Evolutionary conservation across 768 basidiomycete species (phyloP).

Genomic region (Collybia nuda): DNA sequence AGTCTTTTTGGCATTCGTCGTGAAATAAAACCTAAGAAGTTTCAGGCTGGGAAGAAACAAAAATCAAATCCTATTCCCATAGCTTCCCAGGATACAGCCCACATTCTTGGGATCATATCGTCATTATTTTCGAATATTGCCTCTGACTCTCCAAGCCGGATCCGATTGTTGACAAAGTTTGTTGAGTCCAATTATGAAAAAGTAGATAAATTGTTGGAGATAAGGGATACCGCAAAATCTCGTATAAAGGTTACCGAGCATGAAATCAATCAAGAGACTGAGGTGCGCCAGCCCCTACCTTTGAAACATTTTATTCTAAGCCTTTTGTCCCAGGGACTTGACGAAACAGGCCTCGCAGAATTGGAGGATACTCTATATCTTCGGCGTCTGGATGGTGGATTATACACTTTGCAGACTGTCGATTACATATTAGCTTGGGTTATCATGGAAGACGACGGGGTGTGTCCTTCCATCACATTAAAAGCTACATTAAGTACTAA

Average conservation of each 20-base stretch:
- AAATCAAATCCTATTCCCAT: slow-evolving; percentile 45
- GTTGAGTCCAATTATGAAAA: slow-evolving; percentile 94
- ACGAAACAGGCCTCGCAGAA: slow-evolving; percentile 58
- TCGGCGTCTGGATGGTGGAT: slow-evolving; percentile 81
- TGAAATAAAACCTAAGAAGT: slow-evolving; percentile 10
- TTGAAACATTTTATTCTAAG: neutral
- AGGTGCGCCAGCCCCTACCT: slow-evolving; percentile 38
- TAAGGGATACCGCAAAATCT: slow-evolving; percentile 67
- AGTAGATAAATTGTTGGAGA: slow-evolving; percentile 88
- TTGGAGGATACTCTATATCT: slow-evolving; percentile 82
- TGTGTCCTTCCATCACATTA: slow-evolving; percentile 36
- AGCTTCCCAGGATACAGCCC: slow-evolving; percentile 80
- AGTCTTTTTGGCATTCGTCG: slow-evolving; percentile 7
- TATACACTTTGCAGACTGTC: slow-evolving; percentile 86
- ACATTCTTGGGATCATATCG: slow-evolving; percentile 84
- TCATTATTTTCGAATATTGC: slow-evolving; percentile 86
- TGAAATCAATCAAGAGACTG: slow-evolving; percentile 69
- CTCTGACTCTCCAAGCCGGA: slow-evolving; percentile 78
- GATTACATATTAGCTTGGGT: slow-evolving; percentile 97
- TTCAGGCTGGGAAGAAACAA: slow-evolving; percentile 61
- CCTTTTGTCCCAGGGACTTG: slow-evolving; percentile 45
- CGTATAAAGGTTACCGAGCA: slow-evolving; percentile 61
- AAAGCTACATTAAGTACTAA: slow-evolving; percentile 3
- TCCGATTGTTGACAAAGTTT: slow-evolving; percentile 89
- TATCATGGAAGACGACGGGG: slow-evolving; percentile 97